Base-by-base conservation (phyloP, 1,139 yeast genomes). In the Yamadazyma songkhlaensis region DNA sequence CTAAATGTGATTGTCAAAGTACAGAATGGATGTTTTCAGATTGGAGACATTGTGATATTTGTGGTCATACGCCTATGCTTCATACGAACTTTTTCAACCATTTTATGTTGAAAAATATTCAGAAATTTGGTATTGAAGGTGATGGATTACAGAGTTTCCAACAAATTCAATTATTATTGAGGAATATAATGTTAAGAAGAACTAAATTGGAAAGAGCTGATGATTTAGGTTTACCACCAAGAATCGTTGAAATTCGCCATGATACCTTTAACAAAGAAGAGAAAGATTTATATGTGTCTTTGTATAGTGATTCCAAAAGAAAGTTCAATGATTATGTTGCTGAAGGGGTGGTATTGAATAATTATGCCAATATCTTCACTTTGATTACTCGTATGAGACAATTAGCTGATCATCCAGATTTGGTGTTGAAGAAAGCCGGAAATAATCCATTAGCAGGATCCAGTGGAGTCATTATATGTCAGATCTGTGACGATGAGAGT, bases 351-450 rank as follows among this genome's bases (percentile, higher is more conserved):
- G 96, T 89, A 31, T 70, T 89, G 41, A 90, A 90, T 60, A 92
- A 94, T 59, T 92, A 94, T 62, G 98, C 98, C 30, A 92, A 92
- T 53, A 90, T 92, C 53, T 94, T 92, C 64, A 90, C 97, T 0
- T 72, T 94, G 41, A 90, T 92, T 51, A 94, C 98, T 0, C 72
- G 98, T 53, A 92, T 92, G 98, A 78, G 98, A 54, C 98, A 92
- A 60, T 71, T 92, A 51, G 97, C 98, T 0, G 98, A 94, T 59
- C 99, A 92, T 59, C 98, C 98, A 0, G 99, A 94, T 63, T 68
- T 94, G 46, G 97, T 92, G 1, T 67, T 92, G 55, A 81, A 90
- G 49, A 72, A 89, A 39, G 77, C 77, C 10, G 44, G 46, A 3
- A 59, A 67, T 29, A 70, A 71, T 38, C 59, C 65, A 9, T 57